These are phyloP conservation scores for Ustilago vetiveriae DNA, from an alignment of 1,284 basidiomycete species.

Conservation along the genomic window DNA sequence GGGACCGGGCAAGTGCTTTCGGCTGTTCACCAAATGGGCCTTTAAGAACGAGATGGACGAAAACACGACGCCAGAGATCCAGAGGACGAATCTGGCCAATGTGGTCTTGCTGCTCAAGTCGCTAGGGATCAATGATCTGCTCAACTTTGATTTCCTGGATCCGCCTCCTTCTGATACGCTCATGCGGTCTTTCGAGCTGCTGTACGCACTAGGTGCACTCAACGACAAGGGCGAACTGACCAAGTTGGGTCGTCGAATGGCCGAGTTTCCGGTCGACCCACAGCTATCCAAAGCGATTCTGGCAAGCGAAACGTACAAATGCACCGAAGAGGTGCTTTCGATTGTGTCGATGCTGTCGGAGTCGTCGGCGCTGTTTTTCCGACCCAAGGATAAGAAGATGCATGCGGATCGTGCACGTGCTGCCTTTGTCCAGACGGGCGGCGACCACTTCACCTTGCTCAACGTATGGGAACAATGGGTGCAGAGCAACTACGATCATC, in stretches of 20 bases:
- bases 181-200: constrained; percentile 88
- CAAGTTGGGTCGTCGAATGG: constrained; percentile 94
- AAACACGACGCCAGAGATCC: constrained; percentile 74
- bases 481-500: constrained; percentile 85
- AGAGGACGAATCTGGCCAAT: constrained; percentile 70
- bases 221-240: constrained; percentile 97
- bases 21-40: constrained; percentile 76
- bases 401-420: constrained; percentile 87
- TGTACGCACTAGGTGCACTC: constrained; percentile 94
- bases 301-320: constrained; percentile 90
- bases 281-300: constrained; percentile 97
- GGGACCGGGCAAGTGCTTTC: constrained; percentile 97
- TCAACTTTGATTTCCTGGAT: constrained; percentile 75
- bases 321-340: constrained; percentile 95
- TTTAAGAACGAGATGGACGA: constrained; percentile 74
- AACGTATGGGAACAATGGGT: constrained; percentile 99
- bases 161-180: constrained; percentile 92
- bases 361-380: constrained; percentile 91
- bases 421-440: constrained; percentile 89
- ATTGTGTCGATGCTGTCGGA: constrained; percentile 98
- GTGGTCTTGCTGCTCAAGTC: constrained; percentile 75
- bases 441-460: constrained; percentile 95
- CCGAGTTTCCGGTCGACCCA: constrained; percentile 98
- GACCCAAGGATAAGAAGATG: constrained; percentile 83
- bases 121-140: constrained; percentile 74